These are phyloP conservation scores for Rhodotorula sp. DNA, from an alignment of 1,284 basidiomycete genomes.

Conservation along the genomic window DNA sequence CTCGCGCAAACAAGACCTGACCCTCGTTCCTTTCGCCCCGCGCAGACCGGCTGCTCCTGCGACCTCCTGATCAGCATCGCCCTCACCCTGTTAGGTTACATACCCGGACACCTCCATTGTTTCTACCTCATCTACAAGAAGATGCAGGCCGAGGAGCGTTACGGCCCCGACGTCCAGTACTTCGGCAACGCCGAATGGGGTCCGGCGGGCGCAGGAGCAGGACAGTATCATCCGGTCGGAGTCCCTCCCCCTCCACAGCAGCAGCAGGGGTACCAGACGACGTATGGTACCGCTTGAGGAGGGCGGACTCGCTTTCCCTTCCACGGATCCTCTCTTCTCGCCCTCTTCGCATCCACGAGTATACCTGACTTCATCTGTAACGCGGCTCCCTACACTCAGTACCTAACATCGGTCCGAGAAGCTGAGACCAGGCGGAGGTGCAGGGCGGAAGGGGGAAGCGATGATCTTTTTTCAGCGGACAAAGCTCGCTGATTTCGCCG, in stretches of 20 bases:
- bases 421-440: no score
- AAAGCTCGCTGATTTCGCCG: no score
- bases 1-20: not conserved
- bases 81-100: constrained; percentile 11
- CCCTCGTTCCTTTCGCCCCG: not conserved
- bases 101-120: constrained; percentile 2
- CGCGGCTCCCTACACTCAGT: no score
- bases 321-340: not conserved
- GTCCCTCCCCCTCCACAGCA: not conserved
- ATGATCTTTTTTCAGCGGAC: no score
- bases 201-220: not conserved
- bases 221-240: not conserved
- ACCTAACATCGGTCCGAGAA: no score
- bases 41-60: constrained; percentile 2
- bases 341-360: not conserved
- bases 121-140: constrained; percentile 7
- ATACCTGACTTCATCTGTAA: no score
- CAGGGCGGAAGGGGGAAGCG: no score
- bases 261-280: constrained; percentile 8
- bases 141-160: constrained; percentile 11
- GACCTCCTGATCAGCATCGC: constrained; percentile 9
- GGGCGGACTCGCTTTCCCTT: not conserved
- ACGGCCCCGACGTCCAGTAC: constrained; percentile 1
- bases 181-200: constrained; percentile 10
- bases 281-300: constrained; percentile 10